Conservation (phyloP, 2,329 filamentous ascomycete species). For the Apiospora saccharicola region DNA sequence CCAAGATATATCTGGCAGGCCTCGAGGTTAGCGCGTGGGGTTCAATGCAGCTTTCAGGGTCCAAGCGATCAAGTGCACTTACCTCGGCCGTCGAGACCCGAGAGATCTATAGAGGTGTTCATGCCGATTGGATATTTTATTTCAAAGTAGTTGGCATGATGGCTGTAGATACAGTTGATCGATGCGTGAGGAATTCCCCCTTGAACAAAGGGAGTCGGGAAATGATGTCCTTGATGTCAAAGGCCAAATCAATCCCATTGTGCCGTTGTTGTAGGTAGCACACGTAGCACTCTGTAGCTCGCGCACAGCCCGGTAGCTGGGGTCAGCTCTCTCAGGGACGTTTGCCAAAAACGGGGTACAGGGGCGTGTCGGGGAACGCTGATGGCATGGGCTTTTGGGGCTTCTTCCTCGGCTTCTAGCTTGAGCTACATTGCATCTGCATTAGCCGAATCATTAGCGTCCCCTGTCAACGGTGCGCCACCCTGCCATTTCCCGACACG, state of each 20-base stretch:
- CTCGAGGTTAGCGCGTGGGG: background rate
- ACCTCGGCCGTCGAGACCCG: slow-evolving; percentile 20
- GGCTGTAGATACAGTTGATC: background rate
- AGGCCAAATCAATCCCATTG: background rate
- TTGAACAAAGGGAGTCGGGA: slow-evolving; percentile 10
- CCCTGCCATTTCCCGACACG: background rate
- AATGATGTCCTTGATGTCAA: slow-evolving; percentile 16
- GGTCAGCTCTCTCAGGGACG: background rate
- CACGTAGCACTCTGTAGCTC: background rate
- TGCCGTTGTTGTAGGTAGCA: background rate
- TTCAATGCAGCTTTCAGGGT: background rate
- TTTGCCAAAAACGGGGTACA: background rate
- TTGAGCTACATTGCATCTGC: background rate
- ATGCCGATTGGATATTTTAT: background rate
- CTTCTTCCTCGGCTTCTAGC: background rate
- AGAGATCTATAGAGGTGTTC: slow-evolving; percentile 20
- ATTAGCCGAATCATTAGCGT: slow-evolving; percentile 12
- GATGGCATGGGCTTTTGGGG: background rate
- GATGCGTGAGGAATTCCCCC: background rate
- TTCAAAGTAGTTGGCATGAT: background rate
- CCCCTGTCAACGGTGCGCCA: background rate
- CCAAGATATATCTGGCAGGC: slow-evolving; percentile 42
- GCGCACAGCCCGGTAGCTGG: background rate
- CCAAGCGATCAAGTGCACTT: background rate
- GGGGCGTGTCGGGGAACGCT: background rate